Evolutionary conservation across 1,284 basidiomycete species (phyloP), one percentile per base, ranked within the genome.

Genomic region (Amylostereum areolatum): DNA sequence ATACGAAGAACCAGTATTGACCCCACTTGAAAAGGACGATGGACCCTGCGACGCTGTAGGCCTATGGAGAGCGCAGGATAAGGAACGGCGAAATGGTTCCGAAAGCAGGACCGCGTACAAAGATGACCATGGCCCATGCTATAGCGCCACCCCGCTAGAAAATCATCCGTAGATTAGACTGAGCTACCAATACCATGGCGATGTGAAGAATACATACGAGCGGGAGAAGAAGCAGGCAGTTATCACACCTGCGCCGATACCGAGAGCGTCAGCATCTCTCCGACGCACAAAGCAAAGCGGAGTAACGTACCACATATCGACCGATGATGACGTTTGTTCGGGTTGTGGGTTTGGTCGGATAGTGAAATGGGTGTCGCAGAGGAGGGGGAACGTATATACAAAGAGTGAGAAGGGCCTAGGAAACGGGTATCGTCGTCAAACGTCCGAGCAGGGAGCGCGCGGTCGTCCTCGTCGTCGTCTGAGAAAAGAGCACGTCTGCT

Each of bases 111-210:
- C n/a, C n/a, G 53, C 54, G 28, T 65, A 85, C 84, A 54, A 77
- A 72, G 55, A 90, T 80, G 57, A 82, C 57, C 52, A 81, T 70
- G 55, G 71, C 81, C 85, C 83, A 89, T 41, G 81, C 83, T 58
- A 89, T 89, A 48, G 85, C 83, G 62, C 86, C 86, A 65, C 69
- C 79, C 60, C 81, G 75, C 83, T 85, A 58, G 48, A 53, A 54
- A 36, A 32, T 42, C 30, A n/a, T n/a, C n/a, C n/a, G n/a, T n/a
- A n/a, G n/a, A n/a, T n/a, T n/a, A n/a, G n/a, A n/a, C n/a, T n/a
- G 29, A 51, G 35, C 48, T 42, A 46, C 45, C 41, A 32, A 29
- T 45, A 41, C 34, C n/a, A 48, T 32, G 39, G 31, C 18, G 45
- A 31, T 36, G 31, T 31, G 35, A 11, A 32, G 40, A 45, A 47